Percentiles rank a stretch among this genome's conserved stretches.
These are phyloP conservation scores for Torrubiella hemipterigena DNA, from an alignment of 2,329 filamentous ascomycete genomes.

Conservation along the genomic window DNA sequence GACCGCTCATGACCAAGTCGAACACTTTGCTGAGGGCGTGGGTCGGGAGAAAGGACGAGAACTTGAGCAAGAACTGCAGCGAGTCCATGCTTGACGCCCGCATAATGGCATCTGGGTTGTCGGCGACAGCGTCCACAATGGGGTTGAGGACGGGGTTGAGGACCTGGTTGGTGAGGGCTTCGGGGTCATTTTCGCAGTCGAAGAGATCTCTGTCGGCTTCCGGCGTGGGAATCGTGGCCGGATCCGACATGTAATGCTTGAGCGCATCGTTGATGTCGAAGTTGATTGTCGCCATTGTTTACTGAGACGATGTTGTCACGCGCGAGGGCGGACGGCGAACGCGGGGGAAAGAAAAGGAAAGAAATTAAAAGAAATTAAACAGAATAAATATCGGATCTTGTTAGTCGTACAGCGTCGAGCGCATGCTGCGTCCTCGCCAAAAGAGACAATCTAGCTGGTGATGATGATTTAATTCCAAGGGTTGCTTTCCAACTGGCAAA, in stretches of 20 bases:
- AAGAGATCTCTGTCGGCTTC: constrained; percentile 75
- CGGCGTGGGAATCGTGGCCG: constrained; percentile 66
- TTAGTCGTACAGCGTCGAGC: no score
- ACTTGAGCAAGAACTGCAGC: constrained; percentile 94
- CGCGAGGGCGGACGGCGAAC: constrained; percentile 9
- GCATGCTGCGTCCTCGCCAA: no score
- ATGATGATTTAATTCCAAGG: background rate
- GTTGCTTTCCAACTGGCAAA: no score
- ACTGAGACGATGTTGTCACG: constrained; percentile 13
- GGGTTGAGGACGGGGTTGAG: constrained; percentile 82
- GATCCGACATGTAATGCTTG: constrained; percentile 94
- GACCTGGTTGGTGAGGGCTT: constrained; percentile 64
- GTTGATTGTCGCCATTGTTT: constrained; percentile 58
- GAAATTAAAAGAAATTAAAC: background rate
- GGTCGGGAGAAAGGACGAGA: constrained; percentile 64
- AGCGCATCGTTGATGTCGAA: constrained; percentile 97
- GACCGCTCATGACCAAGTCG: constrained; percentile 75
- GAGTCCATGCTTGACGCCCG: constrained; percentile 77
- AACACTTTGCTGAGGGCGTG: constrained; percentile 85
- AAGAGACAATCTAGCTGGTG: background rate
- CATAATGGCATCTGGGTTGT: constrained; percentile 79
- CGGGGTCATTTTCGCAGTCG: constrained; percentile 87
- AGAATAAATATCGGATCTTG: no score
- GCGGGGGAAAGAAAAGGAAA: no score
- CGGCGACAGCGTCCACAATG: constrained; percentile 84